A percentile compares a stretch with the other conserved stretches of the same genome.
These are phyloP conservation scores for Monocercomonoides exilis DNA, from an alignment of 78 protist genomes.

Conservation along the genomic window DNA sequence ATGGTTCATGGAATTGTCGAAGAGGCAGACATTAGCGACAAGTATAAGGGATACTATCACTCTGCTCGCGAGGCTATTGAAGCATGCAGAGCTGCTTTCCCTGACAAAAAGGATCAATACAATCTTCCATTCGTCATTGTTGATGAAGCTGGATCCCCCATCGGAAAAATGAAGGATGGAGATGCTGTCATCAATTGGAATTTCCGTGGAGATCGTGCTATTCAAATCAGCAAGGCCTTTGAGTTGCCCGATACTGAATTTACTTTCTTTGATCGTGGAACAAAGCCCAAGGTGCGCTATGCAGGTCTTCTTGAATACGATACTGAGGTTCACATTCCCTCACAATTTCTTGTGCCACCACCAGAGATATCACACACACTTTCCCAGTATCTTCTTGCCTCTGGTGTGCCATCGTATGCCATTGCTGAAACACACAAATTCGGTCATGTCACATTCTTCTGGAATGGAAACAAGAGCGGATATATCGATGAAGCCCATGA, in stretches of 20 bases:
- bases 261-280: slow-evolving; percentile 21
- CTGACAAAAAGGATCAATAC: slow-evolving; percentile 34
- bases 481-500: slow-evolving; percentile 22
- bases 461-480: slow-evolving; percentile 50
- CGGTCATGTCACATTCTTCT: slow-evolving; percentile 64
- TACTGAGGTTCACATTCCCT: slow-evolving; percentile 37
- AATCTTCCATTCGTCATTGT: slow-evolving; percentile 34
- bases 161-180: slow-evolving; percentile 35
- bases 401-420: slow-evolving; percentile 21
- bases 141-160: slow-evolving; percentile 24
- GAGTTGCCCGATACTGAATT: slow-evolving; percentile 11
- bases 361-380: slow-evolving; percentile 8
- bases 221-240: slow-evolving; percentile 40
- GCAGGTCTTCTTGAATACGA: slow-evolving; percentile 55
- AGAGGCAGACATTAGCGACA: slow-evolving; percentile 14
- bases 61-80: slow-evolving; percentile 27
- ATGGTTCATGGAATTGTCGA: slow-evolving; percentile 10
- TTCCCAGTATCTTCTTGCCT: background rate
- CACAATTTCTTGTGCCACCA: slow-evolving; percentile 22
- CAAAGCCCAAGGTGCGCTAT: slow-evolving; percentile 29
- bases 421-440: slow-evolving; percentile 62
- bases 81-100: background rate
- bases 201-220: slow-evolving; percentile 52
- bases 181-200: slow-evolving; percentile 43
- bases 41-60: background rate